Conservation (phyloP, 306 rosid species). For the Hippophae rhamnoides region DNA sequence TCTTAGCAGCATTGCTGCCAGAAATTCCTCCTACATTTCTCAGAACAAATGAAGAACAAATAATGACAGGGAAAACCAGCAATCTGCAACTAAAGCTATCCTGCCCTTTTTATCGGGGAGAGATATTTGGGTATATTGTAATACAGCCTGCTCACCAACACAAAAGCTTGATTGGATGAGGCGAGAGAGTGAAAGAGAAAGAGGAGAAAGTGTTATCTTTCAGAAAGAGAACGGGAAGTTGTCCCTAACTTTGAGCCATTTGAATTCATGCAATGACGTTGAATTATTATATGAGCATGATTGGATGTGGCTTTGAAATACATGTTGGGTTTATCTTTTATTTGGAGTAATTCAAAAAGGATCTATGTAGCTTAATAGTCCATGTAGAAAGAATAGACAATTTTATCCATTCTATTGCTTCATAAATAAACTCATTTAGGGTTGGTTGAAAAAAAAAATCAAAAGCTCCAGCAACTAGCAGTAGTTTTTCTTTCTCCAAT, state of each 20-base stretch:
- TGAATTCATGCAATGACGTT: too few relatives aligned
- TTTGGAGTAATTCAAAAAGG: too few relatives aligned
- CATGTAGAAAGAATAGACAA: too few relatives aligned
- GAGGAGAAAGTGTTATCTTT: conserved; percentile 20
- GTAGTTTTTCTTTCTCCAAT: too few relatives aligned
- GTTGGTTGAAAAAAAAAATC: too few relatives aligned
- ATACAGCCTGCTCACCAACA: conserved; percentile 44
- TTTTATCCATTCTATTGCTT: too few relatives aligned
- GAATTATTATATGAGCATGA: too few relatives aligned
- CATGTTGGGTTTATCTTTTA: too few relatives aligned
- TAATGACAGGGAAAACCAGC: conserved; percentile 24
- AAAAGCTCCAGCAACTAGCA: too few relatives aligned
- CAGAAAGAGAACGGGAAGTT: neutral
- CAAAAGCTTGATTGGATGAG: conserved; percentile 53
- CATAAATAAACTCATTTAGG: too few relatives aligned
- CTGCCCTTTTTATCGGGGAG: conserved; percentile 88
- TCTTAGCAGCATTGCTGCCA: conserved; percentile 37
- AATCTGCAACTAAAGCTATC: conserved; percentile 28
- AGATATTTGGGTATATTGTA: conserved; percentile 56
- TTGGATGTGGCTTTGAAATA: too few relatives aligned
- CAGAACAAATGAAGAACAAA: conserved; percentile 27
- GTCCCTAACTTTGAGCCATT: conserved; percentile 35
- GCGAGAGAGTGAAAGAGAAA: conserved; percentile 55
- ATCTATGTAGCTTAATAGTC: too few relatives aligned
- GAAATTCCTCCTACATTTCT: conserved; percentile 44